Evolutionary conservation across 1,284 basidiomycete genomes (phyloP).

Genomic region (Lentinula novae-zelandiae): DNA sequence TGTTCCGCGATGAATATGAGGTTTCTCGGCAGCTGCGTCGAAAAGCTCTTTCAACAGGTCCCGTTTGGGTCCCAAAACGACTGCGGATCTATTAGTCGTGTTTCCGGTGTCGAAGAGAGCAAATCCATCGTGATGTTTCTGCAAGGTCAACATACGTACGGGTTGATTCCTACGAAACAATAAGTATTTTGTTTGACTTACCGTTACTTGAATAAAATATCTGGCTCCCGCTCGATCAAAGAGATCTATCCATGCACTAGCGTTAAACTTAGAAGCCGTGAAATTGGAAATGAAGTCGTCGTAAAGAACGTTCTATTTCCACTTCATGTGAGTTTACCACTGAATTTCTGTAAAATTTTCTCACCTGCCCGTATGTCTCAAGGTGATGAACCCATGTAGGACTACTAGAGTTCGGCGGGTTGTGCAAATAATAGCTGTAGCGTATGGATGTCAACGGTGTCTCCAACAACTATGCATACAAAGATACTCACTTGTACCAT

Average conservation of each 20-base stretch:
- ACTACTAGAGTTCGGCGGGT: constrained; percentile 28
- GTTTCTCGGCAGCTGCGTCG: constrained; percentile 44
- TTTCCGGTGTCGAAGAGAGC: constrained; percentile 51
- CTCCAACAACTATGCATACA: neutral
- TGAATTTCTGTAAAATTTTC: neutral
- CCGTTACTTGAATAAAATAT: constrained; percentile 59
- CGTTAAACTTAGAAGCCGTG: constrained; percentile 48
- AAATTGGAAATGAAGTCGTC: constrained; percentile 58
- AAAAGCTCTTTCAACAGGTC: constrained; percentile 53
- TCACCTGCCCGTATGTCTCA: constrained; percentile 44
- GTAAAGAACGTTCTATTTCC: constrained; percentile 40
- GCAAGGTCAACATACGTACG: neutral
- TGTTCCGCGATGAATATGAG: constrained; percentile 45
- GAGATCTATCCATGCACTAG: constrained; percentile 51
- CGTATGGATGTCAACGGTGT: neutral
- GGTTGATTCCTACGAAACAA: neutral
- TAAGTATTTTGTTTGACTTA: constrained; percentile 18
- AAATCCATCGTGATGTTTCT: constrained; percentile 52
- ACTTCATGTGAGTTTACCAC: neutral
- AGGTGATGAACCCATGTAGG: constrained; percentile 48
- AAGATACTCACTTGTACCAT: constrained; percentile 45
- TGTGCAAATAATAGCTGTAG: constrained; percentile 38
- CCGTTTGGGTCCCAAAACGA: constrained; percentile 46
- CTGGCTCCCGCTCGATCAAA: constrained; percentile 55
- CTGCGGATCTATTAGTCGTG: constrained; percentile 45